phyloP scores from a whole-genome alignment of 352 stramenopile species.

The Phytophthora pluvialis region DNA sequence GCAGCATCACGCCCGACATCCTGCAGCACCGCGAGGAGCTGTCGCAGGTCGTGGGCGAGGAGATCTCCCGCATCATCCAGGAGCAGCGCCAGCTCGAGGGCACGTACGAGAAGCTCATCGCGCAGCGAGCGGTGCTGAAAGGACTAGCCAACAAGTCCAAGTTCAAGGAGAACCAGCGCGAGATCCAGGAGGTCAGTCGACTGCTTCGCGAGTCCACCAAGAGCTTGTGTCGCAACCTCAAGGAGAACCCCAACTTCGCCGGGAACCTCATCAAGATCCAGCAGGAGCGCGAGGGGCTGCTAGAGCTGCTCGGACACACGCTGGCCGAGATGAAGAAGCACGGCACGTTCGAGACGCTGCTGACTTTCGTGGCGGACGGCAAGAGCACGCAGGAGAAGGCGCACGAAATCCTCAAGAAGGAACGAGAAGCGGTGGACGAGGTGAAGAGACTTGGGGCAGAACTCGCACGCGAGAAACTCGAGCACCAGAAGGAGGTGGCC shows the following conservation, averaged over 20 bases:
- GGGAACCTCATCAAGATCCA: slow-evolving; percentile 94
- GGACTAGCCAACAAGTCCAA: slow-evolving; percentile 93
- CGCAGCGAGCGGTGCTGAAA: slow-evolving; percentile 86
- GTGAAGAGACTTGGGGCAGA: slow-evolving; percentile 88
- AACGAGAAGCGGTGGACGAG: slow-evolving; percentile 86
- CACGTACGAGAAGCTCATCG: slow-evolving; percentile 92
- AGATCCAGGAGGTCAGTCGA: slow-evolving; percentile 93
- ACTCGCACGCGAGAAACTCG: slow-evolving; percentile 73
- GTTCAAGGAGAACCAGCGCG: slow-evolving; percentile 93
- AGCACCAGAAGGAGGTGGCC: slow-evolving; percentile 79
- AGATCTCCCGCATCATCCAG: slow-evolving; percentile 94
- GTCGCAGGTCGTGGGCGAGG: slow-evolving; percentile 91
- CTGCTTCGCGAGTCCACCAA: slow-evolving; percentile 92
- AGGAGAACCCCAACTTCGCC: slow-evolving; percentile 94
- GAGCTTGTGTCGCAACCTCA: slow-evolving; percentile 92
- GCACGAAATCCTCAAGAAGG: slow-evolving; percentile 84
- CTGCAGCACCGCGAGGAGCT: slow-evolving; percentile 93
- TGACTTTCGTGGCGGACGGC: slow-evolving; percentile 79
- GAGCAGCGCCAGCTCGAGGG: slow-evolving; percentile 87
- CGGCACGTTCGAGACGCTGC: slow-evolving; percentile 76
- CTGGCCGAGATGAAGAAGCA: slow-evolving; percentile 75
- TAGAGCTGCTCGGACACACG: slow-evolving; percentile 75
- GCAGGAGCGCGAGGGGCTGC: slow-evolving; percentile 84
- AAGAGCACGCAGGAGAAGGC: slow-evolving; percentile 80
- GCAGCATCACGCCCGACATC: slow-evolving; percentile 91